phyloP scores from a whole-genome alignment of 768 basidiomycete species.

The Phanerodontia chrysosporium region DNA sequence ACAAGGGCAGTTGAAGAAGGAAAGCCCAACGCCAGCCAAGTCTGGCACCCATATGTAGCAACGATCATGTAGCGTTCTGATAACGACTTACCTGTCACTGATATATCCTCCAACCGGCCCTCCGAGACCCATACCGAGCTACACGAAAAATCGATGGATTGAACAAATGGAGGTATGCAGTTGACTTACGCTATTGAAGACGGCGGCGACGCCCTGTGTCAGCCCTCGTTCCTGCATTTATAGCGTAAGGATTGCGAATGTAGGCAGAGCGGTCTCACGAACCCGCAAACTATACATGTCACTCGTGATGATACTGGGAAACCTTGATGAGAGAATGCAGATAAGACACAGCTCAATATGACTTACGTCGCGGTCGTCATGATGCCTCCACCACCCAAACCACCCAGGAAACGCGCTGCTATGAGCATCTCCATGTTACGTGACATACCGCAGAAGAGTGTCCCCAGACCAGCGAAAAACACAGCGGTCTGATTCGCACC shows the following conservation, averaged over 20 bases:
- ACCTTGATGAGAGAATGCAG: not conserved
- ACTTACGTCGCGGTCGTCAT: conserved; percentile 67
- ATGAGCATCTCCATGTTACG: conserved; percentile 69
- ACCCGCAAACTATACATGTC: conserved; percentile 80
- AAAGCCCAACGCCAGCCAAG: conserved; percentile 84
- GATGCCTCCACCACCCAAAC: conserved; percentile 78
- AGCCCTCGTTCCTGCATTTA: conserved; percentile 56
- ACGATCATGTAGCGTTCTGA: not conserved
- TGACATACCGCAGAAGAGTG: conserved; percentile 64
- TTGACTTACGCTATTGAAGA: conserved; percentile 66
- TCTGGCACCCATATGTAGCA: conserved; percentile 31
- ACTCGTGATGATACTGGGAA: conserved; percentile 61
- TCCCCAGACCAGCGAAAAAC: conserved; percentile 56
- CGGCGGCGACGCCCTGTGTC: conserved; percentile 63
- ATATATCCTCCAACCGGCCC: conserved; percentile 74
- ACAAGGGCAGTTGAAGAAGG: conserved; percentile 68
- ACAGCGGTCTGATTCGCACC: conserved; percentile 67
- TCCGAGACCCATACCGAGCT: conserved; percentile 78
- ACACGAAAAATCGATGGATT: not conserved
- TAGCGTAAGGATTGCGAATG: not conserved
- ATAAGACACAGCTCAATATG: not conserved
- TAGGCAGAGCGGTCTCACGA: conserved; percentile 19
- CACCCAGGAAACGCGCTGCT: conserved; percentile 64
- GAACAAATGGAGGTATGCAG: not conserved
- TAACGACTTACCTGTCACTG: conserved; percentile 50